These are phyloP conservation scores for Rhynchosporium graminicola DNA, from an alignment of 2,329 filamentous ascomycete species.

Conservation along the genomic window DNA sequence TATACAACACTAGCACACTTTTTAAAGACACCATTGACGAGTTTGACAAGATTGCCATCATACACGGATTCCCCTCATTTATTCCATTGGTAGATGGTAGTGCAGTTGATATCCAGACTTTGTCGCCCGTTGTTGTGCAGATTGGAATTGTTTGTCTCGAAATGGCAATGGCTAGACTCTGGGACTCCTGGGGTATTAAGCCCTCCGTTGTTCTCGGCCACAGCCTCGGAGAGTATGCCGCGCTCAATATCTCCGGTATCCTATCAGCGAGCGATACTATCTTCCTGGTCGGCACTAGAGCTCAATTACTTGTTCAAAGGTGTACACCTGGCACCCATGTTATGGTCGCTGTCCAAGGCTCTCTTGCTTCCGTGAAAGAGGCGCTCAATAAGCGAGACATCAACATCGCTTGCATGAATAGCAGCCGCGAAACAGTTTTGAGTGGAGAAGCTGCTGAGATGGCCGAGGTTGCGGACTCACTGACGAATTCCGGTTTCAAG, in stretches of 20 bases:
- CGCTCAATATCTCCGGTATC: constrained; percentile 69
- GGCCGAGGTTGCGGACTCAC: constrained; percentile 49
- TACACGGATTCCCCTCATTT: constrained; percentile 37
- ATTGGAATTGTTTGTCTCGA: constrained; percentile 56
- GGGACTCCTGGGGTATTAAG: constrained; percentile 56
- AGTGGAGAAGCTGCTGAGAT: constrained; percentile 57
- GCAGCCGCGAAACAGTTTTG: constrained; percentile 74
- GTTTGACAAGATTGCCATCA: constrained; percentile 32
- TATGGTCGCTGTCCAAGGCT: constrained; percentile 48
- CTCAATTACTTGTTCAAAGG: constrained; percentile 41
- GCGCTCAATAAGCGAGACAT: constrained; percentile 47
- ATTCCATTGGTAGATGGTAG: constrained; percentile 44
- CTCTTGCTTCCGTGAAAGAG: constrained; percentile 44
- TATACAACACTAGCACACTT: constrained; percentile 43
- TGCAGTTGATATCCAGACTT: constrained; percentile 42
- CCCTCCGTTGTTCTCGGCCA: constrained; percentile 59
- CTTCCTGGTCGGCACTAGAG: constrained; percentile 68
- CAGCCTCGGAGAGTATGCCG: constrained; percentile 74
- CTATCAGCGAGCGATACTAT: constrained; percentile 71
- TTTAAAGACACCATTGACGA: constrained; percentile 35
- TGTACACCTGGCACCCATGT: constrained; percentile 24
- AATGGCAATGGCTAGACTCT: constrained; percentile 56
- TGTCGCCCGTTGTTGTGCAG: constrained; percentile 55
- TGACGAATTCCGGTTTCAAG: constrained; percentile 57
- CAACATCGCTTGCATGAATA: constrained; percentile 70